A percentile compares a stretch with the other conserved stretches of the same genome.
Conservation (phyloP, 768 basidiomycete genomes). For the Pulveroboletus sp. region DNA sequence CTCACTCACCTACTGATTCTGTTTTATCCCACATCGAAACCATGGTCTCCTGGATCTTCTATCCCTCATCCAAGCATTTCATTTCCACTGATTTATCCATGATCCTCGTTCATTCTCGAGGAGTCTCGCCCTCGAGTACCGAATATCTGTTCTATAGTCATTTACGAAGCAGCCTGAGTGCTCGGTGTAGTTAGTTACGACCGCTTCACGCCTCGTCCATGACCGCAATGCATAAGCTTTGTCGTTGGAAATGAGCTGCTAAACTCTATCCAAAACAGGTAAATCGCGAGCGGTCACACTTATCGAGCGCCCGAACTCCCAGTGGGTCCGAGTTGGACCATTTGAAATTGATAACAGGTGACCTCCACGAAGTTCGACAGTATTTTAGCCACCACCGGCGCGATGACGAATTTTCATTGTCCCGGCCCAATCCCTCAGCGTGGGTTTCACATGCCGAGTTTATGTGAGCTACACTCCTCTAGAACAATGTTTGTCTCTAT, state of each 20-base stretch:
- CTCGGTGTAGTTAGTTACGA: conserved; percentile 24
- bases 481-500: too few relatives aligned
- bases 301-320: neutral
- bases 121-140: conserved; percentile 4
- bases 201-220: conserved; percentile 15
- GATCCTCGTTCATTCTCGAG: neutral
- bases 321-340: conserved; percentile 4
- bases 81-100: conserved; percentile 6
- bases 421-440: neutral
- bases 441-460: neutral
- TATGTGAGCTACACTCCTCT: neutral
- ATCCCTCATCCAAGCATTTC: conserved; percentile 15
- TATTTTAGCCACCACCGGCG: neutral
- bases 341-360: conserved; percentile 27
- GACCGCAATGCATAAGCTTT: conserved; percentile 14
- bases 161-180: conserved; percentile 1
- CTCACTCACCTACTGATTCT: conserved; percentile 8
- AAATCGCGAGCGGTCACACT: neutral
- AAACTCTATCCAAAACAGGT: conserved; percentile 3
- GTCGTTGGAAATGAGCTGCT: conserved; percentile 11
- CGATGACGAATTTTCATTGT: conserved; percentile 2
- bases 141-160: conserved; percentile 22
- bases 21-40: conserved; percentile 10
- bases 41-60: conserved; percentile 14
- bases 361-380: neutral